Evolutionary conservation across 2,329 filamentous ascomycete genomes (phyloP), one percentile per base, ranked within the genome.

Genomic region (Clonostachys solani): DNA sequence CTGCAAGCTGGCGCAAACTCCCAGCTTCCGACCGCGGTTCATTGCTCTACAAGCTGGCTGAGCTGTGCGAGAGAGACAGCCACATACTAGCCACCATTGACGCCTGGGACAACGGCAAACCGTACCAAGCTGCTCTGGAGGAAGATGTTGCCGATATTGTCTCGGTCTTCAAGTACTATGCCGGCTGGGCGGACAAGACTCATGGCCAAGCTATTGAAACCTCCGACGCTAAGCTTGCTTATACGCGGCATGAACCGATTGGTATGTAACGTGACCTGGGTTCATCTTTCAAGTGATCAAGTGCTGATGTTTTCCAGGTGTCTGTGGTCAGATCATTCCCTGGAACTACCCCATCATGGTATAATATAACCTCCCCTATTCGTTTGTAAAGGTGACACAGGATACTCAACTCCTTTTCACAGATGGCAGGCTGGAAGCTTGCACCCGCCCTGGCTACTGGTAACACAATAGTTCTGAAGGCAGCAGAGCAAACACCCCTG

Each of bases 151-250:
- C 16, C 12, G 78, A 81, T 56, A 84, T 84, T 49, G 75, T 80
- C 54, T 84, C 77, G 61, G 85, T 80, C 71, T 69, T 96, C 60
- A 83, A 91, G 68, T 96, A 72, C 64, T 72, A 71, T 60, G 90
- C 80, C 61, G 91, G 91, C 52, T 95, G 87, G 84, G 87, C 90
- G 59, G 90, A 96, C 77, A 96, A 95, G 83, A 84, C 94, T 55
- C 78, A 84, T 68, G 90, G 90, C 68, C 89, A 92, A 77, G 89
- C 90, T 48, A 84, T 94, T 54, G 88, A 95, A 59, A 87, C 89
- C 56, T 73, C 79, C 59, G 23, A 29, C 3, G 23, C 23, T 29
- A 29, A 29, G 23, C 23, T 29, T 29, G 23, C 23, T 8, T 29
- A 29, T 8, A 29, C 23, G 23, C 23, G 23, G 8, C 23, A 29